Percentiles rank a stretch among this genome's conserved stretches.
These are phyloP conservation scores for Naganishia albida DNA, from an alignment of 1,284 basidiomycete genomes.

Conservation along the genomic window DNA sequence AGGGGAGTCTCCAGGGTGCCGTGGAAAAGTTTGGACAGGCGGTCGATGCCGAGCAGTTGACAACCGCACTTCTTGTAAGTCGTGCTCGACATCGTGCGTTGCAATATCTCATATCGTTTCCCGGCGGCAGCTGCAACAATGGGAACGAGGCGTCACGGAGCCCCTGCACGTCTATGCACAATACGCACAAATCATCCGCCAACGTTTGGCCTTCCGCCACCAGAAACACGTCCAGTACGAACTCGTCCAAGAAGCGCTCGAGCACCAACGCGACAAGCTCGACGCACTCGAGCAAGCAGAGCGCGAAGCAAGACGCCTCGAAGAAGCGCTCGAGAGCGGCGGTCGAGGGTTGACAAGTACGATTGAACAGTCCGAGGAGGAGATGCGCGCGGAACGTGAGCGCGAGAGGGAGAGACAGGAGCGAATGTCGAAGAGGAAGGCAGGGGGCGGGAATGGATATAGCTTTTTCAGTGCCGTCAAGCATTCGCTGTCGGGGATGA, in stretches of 20 bases:
- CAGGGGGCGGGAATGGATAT: constrained; percentile 64
- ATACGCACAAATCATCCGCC: constrained; percentile 92
- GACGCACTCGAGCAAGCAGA: constrained; percentile 92
- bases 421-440: constrained; percentile 26
- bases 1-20: constrained; percentile 65
- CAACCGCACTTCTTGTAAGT: constrained; percentile 80
- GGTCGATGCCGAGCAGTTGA: constrained; percentile 88
- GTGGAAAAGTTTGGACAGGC: constrained; percentile 73
- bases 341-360: constrained; percentile 37
- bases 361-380: constrained; percentile 28
- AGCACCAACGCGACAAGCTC: constrained; percentile 80
- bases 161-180: constrained; percentile 94
- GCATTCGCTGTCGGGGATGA: constrained; percentile 94
- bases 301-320: constrained; percentile 81
- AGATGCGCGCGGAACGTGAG: constrained; percentile 35
- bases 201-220: constrained; percentile 89
- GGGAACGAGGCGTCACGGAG: constrained; percentile 91
- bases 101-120: neutral
- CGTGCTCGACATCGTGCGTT: neutral
- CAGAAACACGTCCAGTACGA: constrained; percentile 98
- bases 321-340: constrained; percentile 70
- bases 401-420: constrained; percentile 36
- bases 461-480: constrained; percentile 88
- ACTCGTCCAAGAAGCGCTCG: constrained; percentile 88
- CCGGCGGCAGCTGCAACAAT: constrained; percentile 71